Evolutionary conservation across 805 yeast genomes (phyloP).

Genomic region (Lachancea nothofagi): DNA sequence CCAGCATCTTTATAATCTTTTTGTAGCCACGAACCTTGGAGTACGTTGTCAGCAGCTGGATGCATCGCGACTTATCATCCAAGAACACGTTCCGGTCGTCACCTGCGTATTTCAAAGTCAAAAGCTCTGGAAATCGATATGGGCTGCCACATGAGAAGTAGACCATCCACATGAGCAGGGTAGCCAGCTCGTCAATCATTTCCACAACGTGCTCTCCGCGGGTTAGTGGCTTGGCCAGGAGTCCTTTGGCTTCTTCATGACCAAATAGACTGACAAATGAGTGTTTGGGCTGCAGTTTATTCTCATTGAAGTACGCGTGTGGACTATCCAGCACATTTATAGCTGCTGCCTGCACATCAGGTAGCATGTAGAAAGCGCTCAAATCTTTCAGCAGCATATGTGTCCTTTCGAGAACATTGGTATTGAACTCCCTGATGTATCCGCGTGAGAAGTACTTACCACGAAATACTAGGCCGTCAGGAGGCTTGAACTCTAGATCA

Average conservation of each 20-base stretch:
- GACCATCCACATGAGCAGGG: conserved; percentile 11
- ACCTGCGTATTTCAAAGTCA: conserved; percentile 7
- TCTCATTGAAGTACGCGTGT: not conserved
- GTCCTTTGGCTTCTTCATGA: not conserved
- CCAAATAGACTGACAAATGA: not conserved
- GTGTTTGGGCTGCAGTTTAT: not conserved
- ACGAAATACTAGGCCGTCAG: conserved; percentile 2
- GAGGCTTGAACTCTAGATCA: not conserved
- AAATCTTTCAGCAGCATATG: conserved; percentile 1
- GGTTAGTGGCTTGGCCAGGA: not conserved
- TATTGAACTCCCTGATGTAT: conserved; percentile 8
- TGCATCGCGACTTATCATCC: conserved; percentile 5
- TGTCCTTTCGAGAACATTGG: not conserved
- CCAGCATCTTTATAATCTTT: not conserved
- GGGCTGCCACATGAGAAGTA: conserved; percentile 5
- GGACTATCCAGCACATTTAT: not conserved
- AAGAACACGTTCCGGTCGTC: conserved; percentile 9
- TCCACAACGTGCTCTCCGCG: no score
- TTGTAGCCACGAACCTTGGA: conserved; percentile 3
- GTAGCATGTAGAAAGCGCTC: conserved; percentile 1
- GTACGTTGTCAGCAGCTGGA: conserved; percentile 7
- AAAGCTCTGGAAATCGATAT: conserved; percentile 10
- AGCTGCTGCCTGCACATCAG: not conserved
- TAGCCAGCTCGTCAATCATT: conserved; percentile 6
- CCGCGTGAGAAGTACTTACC: conserved; percentile 9